phyloP scores from a whole-genome alignment of 1,284 basidiomycete genomes.

The Rugosomyces carneus region DNA sequence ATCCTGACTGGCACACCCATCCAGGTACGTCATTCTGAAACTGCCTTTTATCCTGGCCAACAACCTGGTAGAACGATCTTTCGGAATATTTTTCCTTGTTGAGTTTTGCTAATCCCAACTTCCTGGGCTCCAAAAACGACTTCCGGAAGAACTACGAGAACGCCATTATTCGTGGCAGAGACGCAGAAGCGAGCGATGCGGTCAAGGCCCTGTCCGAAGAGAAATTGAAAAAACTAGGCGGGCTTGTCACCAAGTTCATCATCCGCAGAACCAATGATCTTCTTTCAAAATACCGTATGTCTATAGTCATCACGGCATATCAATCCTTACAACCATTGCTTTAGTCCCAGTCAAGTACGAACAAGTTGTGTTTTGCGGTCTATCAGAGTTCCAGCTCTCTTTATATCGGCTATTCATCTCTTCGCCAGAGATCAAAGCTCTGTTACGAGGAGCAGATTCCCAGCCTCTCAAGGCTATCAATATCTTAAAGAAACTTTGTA shows the following conservation, averaged over 20 bases:
- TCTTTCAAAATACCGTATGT: constrained; percentile 92
- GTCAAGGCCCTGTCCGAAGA: constrained; percentile 82
- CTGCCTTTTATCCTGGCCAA: not conserved
- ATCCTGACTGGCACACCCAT: constrained; percentile 97
- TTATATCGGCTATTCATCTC: constrained; percentile 93
- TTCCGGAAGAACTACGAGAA: constrained; percentile 98
- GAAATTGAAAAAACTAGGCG: constrained; percentile 92
- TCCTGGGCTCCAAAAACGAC: constrained; percentile 86
- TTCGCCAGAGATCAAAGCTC: constrained; percentile 89
- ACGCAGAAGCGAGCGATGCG: constrained; percentile 83
- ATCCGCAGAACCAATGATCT: constrained; percentile 97
- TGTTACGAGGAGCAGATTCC: constrained; percentile 86
- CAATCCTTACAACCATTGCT: constrained; percentile 3
- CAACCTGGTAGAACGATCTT: constrained; percentile 72
- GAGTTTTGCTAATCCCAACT: constrained; percentile 96
- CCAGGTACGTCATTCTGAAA: constrained; percentile 43
- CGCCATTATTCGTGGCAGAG: constrained; percentile 89
- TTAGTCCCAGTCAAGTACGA: constrained; percentile 98
- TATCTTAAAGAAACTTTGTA: constrained; percentile 95
- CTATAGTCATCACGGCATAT: not conserved
- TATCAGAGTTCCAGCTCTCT: constrained; percentile 84
- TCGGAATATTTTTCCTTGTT: constrained; percentile 96
- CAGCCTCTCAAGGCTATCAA: constrained; percentile 98
- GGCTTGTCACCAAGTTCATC: constrained; percentile 92
- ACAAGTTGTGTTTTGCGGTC: constrained; percentile 95